Evolutionary conservation across 768 basidiomycete species (phyloP), one percentile per base, ranked within the genome.

Genomic region (Lactarius hengduanensis): DNA sequence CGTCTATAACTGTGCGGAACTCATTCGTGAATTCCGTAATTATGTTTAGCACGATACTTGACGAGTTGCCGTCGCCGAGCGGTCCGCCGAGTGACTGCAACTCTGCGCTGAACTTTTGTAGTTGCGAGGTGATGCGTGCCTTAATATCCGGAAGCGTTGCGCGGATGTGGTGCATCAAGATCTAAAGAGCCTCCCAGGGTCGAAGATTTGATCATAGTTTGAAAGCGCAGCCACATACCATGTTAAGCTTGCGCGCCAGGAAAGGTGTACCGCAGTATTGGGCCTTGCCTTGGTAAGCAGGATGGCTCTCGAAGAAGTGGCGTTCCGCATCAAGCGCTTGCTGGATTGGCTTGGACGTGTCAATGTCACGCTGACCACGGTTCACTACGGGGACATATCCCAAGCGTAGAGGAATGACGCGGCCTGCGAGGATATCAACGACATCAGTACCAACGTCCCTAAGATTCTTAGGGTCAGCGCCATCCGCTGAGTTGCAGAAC

Each of bases 341-440:
- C 59, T 80, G 79, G 76, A 99, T 99, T 20, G 92, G 78, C 77
- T 96, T 97, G 71, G 86, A 86, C 15, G 82, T 79, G 70, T 99
- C 97, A 70, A 99, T 99, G 77, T 99, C 97, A 57, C 95, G 88
- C 76, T 98, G 97, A 43, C 96, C 96, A 75, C 97, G 88, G 77
- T 99, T 99, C 73, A 99, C 97, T 10, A 99, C 97, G 11, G 97
- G 97, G 3, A 98, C 97, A 74, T 98, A 99, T 60, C 97, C 97
- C 50, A 99, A 79, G 65, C 97, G 89, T 43, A 99, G 84, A 58
- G 96, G 97, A 74, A 98, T 98, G 71, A 99, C 87, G 59, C 97
- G 88, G 10, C 97, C 96, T 4, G 97, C 97, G 57, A 99, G 86
- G 75, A 99, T 98, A 77, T 99, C 97, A 34, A 99, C 95, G 41